Percentiles rank a stretch among this genome's conserved stretches.
phyloP scores from a whole-genome alignment of 2,329 filamentous ascomycete species.

The Celoporthe dispersa region DNA sequence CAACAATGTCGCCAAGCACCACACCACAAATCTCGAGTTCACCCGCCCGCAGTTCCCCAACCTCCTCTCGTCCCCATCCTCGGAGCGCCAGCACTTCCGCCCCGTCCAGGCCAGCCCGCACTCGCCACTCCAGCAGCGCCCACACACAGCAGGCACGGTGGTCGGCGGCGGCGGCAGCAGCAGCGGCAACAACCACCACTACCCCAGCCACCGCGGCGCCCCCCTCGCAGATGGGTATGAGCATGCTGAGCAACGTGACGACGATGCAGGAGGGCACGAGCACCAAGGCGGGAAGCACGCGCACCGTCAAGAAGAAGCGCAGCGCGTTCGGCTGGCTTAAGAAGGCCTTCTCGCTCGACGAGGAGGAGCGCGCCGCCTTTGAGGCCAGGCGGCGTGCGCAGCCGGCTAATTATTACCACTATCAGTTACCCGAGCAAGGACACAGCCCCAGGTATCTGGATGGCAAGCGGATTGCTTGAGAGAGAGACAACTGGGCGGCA shows the following conservation, averaged over 20 bases:
- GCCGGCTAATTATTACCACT: slow-evolving; percentile 51
- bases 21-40: slow-evolving; percentile 36
- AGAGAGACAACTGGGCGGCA: not conserved
- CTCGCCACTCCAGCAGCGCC: slow-evolving; percentile 64
- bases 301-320: slow-evolving; percentile 65
- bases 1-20: slow-evolving; percentile 33
- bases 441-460: slow-evolving; percentile 60
- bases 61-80: slow-evolving; percentile 52
- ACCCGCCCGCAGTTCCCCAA: slow-evolving; percentile 44
- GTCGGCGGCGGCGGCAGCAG: not conserved
- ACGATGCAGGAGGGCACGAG: slow-evolving; percentile 41
- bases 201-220: slow-evolving; percentile 46
- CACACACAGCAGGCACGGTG: slow-evolving; percentile 55
- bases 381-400: slow-evolving; percentile 58
- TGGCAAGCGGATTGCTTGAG: slow-evolving; percentile 50
- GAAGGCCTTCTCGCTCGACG: slow-evolving; percentile 68
- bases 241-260: slow-evolving; percentile 60
- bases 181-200: slow-evolving; percentile 33
- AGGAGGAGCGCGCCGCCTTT: slow-evolving; percentile 64
- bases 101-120: slow-evolving; percentile 67
- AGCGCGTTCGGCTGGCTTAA: slow-evolving; percentile 72
- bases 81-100: slow-evolving; percentile 62
- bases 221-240: slow-evolving; percentile 61
- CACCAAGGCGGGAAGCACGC: slow-evolving; percentile 39
- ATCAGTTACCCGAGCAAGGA: slow-evolving; percentile 34